These are phyloP conservation scores for Diplogelasinospora grovesii DNA, from an alignment of 495 filamentous ascomycete species.

Conservation along the genomic window DNA sequence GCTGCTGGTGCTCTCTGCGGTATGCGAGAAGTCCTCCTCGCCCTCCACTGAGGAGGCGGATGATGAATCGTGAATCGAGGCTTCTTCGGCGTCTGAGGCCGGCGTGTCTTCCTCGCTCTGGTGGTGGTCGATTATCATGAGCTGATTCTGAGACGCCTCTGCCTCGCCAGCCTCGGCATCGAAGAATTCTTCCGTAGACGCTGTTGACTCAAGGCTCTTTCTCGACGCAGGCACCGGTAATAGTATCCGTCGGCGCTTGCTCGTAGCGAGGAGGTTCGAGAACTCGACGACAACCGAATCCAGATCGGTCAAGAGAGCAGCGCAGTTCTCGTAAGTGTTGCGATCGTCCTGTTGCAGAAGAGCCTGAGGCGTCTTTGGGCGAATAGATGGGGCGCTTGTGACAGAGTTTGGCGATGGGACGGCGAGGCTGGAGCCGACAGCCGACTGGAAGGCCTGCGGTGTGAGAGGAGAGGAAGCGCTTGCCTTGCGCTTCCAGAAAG, in stretches of 20 bases:
- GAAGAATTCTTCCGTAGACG: conserved; percentile 83
- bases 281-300: conserved; percentile 80
- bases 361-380: conserved; percentile 19
- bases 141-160: conserved; percentile 48
- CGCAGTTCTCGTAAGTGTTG: conserved; percentile 68
- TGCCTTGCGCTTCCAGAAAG: conserved; percentile 90
- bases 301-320: conserved; percentile 72
- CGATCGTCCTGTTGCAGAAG: conserved; percentile 45
- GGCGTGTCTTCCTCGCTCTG: conserved; percentile 53
- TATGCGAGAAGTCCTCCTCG: conserved; percentile 32
- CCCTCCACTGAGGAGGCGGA: conserved; percentile 57
- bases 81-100: conserved; percentile 50
- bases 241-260: conserved; percentile 67
- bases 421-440: conserved; percentile 50
- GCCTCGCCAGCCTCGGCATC: conserved; percentile 71
- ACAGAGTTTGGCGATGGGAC: conserved; percentile 46
- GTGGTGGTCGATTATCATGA: conserved; percentile 66
- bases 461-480: conserved; percentile 38
- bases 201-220: conserved; percentile 65
- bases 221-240: conserved; percentile 49
- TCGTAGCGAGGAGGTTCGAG: conserved; percentile 63
- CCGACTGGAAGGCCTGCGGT: conserved; percentile 39
- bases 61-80: conserved; percentile 49
- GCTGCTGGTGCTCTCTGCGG: conserved; percentile 36
- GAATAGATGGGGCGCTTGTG: conserved; percentile 29